Base-by-base conservation (phyloP, 2,329 filamentous ascomycete genomes). In the Epichloe sibirici region DNA sequence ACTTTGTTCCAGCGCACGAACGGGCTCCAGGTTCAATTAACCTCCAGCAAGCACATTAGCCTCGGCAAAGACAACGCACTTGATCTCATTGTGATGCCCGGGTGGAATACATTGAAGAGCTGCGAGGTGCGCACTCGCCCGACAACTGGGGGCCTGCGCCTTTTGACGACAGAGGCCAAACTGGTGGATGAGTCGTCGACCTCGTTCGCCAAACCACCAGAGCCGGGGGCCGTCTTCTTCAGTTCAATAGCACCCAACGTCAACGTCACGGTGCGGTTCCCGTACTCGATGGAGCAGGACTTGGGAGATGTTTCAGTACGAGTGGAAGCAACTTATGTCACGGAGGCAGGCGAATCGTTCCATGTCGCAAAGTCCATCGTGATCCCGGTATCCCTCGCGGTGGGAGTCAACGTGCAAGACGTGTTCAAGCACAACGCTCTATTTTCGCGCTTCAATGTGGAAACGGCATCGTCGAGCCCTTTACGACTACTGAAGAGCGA, bases 361-460 rank as follows among this genome's bases (percentile, higher is more conserved):
- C 60, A 57, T 48, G 61, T 70, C 48, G 66, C 67, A 40, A 71
- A 69, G 48, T 60, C 62, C 3, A 87, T 88, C 57, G 79, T 75
- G 3, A 75, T 94, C 21, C 78, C 83, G 3, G 85, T 93, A 2
- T 78, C 86, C 1, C 74, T 98, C 4, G 88, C 89, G 0, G 75
- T 98, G 3, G 90, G 91, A 3, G 93, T 98, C 56, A 97, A 97
- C 58, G 93, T 98, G 5, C 90, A 97, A 62, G 93, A 98, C 60
- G 81, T 94, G 31, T 97, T 97, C 73, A 95, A 95, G 64, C 82
- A 88, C 57, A 72, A 82, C 7, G 77, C 81, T 0, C 75, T 97
- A 0, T 93, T 93, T 63, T 96, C 90, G 0, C 85, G 85, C 9
- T 98, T 98, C 65, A 95, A 88, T 13, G 85, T 98, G 50, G 90